phyloP scores from a whole-genome alignment of 1,284 basidiomycete species.

The Sanghuangporus weigelae region DNA sequence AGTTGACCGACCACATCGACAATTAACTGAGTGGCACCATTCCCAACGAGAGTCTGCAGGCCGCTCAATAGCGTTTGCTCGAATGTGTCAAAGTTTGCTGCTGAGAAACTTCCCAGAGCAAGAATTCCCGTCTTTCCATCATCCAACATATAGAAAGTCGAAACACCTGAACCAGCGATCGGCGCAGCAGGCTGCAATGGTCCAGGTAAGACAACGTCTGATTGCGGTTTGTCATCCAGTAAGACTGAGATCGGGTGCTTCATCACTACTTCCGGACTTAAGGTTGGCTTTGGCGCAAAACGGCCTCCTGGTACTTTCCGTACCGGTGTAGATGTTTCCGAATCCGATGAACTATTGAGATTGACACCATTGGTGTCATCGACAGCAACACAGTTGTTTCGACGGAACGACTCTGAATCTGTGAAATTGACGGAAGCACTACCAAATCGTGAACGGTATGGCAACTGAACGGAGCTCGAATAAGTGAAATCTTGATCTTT shows the following conservation, averaged over 20 bases:
- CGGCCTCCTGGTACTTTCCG: constrained; percentile 27
- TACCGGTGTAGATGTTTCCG: constrained; percentile 11
- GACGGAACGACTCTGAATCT: constrained; percentile 43
- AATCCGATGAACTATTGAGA: constrained; percentile 27
- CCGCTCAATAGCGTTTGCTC: constrained; percentile 43
- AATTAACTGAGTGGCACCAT: constrained; percentile 48
- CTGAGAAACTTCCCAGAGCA: constrained; percentile 55
- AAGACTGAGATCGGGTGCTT: constrained; percentile 45
- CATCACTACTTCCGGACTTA: constrained; percentile 30
- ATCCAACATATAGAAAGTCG: constrained; percentile 50
- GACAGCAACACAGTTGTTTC: constrained; percentile 48
- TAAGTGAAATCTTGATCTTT: neutral
- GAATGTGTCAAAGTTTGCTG: constrained; percentile 37
- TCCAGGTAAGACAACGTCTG: constrained; percentile 47
- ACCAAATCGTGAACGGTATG: constrained; percentile 52
- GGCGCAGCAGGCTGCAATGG: constrained; percentile 36
- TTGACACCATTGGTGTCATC: constrained; percentile 48
- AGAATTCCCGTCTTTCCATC: constrained; percentile 54
- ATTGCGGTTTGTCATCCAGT: constrained; percentile 40
- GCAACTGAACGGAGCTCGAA: constrained; percentile 33
- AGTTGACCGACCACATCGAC: constrained; percentile 46
- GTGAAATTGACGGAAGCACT: constrained; percentile 40
- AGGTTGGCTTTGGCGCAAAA: constrained; percentile 43
- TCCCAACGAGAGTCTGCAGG: constrained; percentile 40
- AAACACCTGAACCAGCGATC: constrained; percentile 42